phyloP scores from a whole-genome alignment of 2,329 filamentous ascomycete genomes.

The Trichophyton mentagrophytes region DNA sequence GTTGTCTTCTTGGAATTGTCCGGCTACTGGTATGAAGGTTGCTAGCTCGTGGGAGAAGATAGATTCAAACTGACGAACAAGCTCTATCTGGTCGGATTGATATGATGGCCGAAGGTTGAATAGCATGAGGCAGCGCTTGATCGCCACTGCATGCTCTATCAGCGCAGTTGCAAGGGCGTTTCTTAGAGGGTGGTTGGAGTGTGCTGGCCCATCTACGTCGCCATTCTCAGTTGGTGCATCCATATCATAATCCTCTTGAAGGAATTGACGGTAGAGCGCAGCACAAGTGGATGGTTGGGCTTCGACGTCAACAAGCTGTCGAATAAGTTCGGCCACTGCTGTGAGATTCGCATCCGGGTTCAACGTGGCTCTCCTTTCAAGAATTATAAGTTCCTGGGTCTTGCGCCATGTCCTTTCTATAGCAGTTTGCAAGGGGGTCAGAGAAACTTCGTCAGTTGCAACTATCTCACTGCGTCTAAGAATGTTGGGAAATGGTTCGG shows the following conservation, averaged over 20 bases:
- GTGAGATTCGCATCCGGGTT: constrained; percentile 59
- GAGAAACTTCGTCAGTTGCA: constrained; percentile 49
- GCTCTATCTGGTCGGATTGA: constrained; percentile 32
- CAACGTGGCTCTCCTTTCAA: constrained; percentile 62
- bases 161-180: constrained; percentile 73
- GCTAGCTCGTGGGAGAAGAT: constrained; percentile 51
- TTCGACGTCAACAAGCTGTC: constrained; percentile 64
- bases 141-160: constrained; percentile 75
- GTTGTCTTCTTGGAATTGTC: constrained; percentile 33
- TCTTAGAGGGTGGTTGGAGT: constrained; percentile 45
- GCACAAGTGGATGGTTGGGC: constrained; percentile 63
- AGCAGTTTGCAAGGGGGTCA: constrained; percentile 72
- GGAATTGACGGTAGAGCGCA: constrained; percentile 59
- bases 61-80: constrained; percentile 28
- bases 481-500: constrained; percentile 82
- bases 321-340: constrained; percentile 60
- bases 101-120: constrained; percentile 49
- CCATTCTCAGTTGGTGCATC: constrained; percentile 26
- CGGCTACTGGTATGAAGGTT: constrained; percentile 42
- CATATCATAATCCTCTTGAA: constrained; percentile 40
- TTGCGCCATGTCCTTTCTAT: constrained; percentile 83
- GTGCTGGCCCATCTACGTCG: constrained; percentile 35
- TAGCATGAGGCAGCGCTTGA: constrained; percentile 65
- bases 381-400: constrained; percentile 64
- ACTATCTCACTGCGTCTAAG: constrained; percentile 77